Evolutionary conservation across 345 rosid species (phyloP), one percentile per base, ranked within the genome.

Genomic region (Eucalyptus urophylla): DNA sequence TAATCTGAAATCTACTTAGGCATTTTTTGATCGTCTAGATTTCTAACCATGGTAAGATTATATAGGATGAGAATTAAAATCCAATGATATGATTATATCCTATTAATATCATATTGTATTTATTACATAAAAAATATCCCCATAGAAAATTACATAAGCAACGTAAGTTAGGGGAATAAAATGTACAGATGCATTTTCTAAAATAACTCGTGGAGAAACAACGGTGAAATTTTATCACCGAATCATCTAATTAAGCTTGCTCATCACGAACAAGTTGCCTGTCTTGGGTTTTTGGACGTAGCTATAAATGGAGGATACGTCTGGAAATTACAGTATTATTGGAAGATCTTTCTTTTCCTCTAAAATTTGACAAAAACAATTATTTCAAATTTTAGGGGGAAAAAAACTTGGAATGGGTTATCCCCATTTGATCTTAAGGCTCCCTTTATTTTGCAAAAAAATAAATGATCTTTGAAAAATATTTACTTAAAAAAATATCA

Each of bases 401-500:
- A 58, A 56, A 58, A 56, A 43, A 43, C 7, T 43, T 58, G 65
- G 65, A 58, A 58, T 24, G 12, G 14, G 25, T 25, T 24, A 3
- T 58, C 13, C 10, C 2, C 25, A 22, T 54, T 54, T 21, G 25
- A 22, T 22, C 2, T 54, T 21, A 22, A 54, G 25, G 25, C 11
- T 21, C 25, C 0, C 5, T 21, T 21, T 5, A 22, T 54, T 54
- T 54, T 19, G 1, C 14, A 2, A 24, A 58, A 9, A 2, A 24
- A 25, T 24, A 11, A 58, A 24, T 24, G 0, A 58, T 58, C 37
- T 33, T 58, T 58, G 0, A 11, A 58, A 11, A 24, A 11, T 1
- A 2, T 24, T 58, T 58, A 2, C 0, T 22, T 25, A 5, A 10
- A 22, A 22, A 58, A 1, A 8, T 8, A 54, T 54, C 25, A 8